Evolutionary conservation across 1,139 yeast species (phyloP), one percentile per base, ranked within the genome.

Genomic region (Blastobotrys arbuscula): DNA sequence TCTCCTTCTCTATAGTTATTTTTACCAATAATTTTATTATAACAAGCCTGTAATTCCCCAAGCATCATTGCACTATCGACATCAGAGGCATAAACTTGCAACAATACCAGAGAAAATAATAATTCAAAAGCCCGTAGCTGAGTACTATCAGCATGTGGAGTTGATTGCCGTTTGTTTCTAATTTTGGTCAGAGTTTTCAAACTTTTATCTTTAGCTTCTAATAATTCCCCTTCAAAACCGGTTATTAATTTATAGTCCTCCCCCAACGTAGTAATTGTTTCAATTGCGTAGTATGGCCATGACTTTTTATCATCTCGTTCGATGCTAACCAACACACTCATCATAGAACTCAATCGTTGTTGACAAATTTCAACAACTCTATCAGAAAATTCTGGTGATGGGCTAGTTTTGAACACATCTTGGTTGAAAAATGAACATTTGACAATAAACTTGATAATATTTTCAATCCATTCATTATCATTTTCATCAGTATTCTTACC

Each of bases 71-170:
- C 79, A 0, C 96, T 84, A 54, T 90, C 97, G 2, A 73, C 62
- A 48, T 78, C 81, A 18, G 92, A 95, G 54, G 82, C 71, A 61
- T 82, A 89, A 39, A 90, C 73, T 62, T 89, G 96, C 24, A 92
- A 65, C 42, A 89, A 67, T 2, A 84, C 84, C 76, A 87, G 79
- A 0, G 96, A 84, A 51, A 86, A 79, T 44, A 92, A 70, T 41
- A 87, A 70, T 62, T 88, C 95, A 61, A 85, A 83, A n/a, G 76
- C 80, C 41, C 67, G 60, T 7, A 75, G 58, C 47, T 74, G 74
- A 1, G 73, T 60, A 31, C 64, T 64, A 50, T 71, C 74, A 1
- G 66, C 65, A 48, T 69, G 75, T 3, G 68, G 67, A 2, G 72
- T 63, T 8, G 71, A 62, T 37, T 62, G 63, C 36, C 74, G 62